Percentiles rank a stretch among this genome's conserved stretches.
Evolutionary conservation across 768 basidiomycete species (phyloP).

Genomic region (Termitomyces sp.): DNA sequence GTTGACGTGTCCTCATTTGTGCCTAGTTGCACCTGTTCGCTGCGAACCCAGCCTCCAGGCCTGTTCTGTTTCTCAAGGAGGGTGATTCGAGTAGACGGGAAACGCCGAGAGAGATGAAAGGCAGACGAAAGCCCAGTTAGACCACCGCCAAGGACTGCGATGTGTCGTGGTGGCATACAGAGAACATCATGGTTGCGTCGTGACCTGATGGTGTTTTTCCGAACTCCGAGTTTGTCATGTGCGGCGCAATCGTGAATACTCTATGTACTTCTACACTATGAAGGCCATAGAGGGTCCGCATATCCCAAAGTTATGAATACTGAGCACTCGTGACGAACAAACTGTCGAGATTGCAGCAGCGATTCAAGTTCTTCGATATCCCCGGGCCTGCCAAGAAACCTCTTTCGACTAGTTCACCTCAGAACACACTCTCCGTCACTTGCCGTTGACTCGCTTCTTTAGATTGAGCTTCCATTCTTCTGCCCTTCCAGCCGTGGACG

Average conservation of each 20-base stretch:
- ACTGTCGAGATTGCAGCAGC: constrained; percentile 64
- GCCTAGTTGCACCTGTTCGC: constrained; percentile 43
- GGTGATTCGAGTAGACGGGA: constrained; percentile 52
- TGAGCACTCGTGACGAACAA: constrained; percentile 61
- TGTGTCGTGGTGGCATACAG: constrained; percentile 17
- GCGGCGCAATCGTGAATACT: too few species aligned
- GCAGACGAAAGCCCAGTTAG: constrained; percentile 78
- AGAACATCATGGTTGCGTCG: neutral
- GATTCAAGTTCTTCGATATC: constrained; percentile 13
- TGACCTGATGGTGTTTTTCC: constrained; percentile 30
- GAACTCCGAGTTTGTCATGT: neutral
- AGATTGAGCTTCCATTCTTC: neutral
- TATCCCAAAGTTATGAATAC: constrained; percentile 73
- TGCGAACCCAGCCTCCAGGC: constrained; percentile 86
- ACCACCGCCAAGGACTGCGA: constrained; percentile 77
- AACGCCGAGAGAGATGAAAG: constrained; percentile 65
- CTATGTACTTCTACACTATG: constrained; percentile 41
- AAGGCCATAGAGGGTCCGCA: constrained; percentile 26
- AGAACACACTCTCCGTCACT: neutral
- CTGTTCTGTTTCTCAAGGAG: constrained; percentile 61
- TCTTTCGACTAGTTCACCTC: neutral
- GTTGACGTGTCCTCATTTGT: constrained; percentile 9
- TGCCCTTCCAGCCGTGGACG: neutral
- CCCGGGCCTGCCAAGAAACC: neutral
- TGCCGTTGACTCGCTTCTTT: too few species aligned